Percentiles rank a stretch among this genome's conserved stretches.
phyloP scores from a whole-genome alignment of 2,329 filamentous ascomycete species.

The Cladosporium austrohemisphaericum region DNA sequence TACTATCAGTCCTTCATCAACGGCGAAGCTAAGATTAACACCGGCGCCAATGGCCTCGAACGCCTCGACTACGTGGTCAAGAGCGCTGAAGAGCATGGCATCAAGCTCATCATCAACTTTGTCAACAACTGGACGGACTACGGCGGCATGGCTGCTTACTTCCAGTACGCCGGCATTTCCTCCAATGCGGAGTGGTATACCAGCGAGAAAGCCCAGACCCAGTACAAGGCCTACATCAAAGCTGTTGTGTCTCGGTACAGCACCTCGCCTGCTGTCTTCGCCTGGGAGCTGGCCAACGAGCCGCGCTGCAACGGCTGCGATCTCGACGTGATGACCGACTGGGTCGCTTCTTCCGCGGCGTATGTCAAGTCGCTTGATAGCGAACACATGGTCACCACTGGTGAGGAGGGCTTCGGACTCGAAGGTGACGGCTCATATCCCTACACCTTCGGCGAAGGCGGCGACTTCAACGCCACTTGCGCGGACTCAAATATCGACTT shows the following conservation, averaged over 20 bases:
- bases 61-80: constrained; percentile 62
- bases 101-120: constrained; percentile 63
- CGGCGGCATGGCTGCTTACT: constrained; percentile 60
- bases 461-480: constrained; percentile 22
- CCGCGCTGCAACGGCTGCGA: constrained; percentile 60
- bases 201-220: constrained; percentile 41
- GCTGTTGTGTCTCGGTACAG: constrained; percentile 58
- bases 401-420: constrained; percentile 56
- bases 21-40: constrained; percentile 58
- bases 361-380: constrained; percentile 63
- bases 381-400: constrained; percentile 59
- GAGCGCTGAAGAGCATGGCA: constrained; percentile 55
- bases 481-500: constrained; percentile 22
- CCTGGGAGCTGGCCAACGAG: constrained; percentile 67
- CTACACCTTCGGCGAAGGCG: constrained; percentile 20
- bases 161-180: constrained; percentile 51
- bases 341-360: constrained; percentile 54
- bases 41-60: constrained; percentile 58
- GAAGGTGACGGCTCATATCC: constrained; percentile 33
- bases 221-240: constrained; percentile 61
- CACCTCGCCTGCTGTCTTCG: constrained; percentile 57
- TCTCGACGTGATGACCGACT: constrained; percentile 55
- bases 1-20: constrained; percentile 55
- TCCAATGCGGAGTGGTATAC: constrained; percentile 56
- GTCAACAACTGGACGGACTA: constrained; percentile 70